These are phyloP conservation scores for Epichloe scottii DNA, from an alignment of 2,329 filamentous ascomycete species.

Conservation along the genomic window DNA sequence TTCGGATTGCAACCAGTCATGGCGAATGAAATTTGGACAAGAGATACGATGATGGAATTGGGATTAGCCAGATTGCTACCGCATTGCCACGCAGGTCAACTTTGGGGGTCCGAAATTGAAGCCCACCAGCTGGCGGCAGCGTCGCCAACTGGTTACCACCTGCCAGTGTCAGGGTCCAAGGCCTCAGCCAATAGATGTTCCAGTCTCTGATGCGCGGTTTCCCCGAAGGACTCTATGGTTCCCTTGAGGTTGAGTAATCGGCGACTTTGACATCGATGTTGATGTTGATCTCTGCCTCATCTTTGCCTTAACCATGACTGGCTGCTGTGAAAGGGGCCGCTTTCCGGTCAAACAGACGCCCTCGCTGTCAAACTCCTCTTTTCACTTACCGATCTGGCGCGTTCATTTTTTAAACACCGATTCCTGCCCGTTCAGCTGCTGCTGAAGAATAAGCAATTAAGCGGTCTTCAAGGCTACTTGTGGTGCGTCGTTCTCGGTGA, in stretches of 20 bases:
- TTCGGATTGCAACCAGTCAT: slow-evolving; percentile 26
- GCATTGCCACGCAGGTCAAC: neutral
- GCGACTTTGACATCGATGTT: too few relatives aligned
- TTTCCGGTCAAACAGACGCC: neutral
- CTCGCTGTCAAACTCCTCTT: neutral
- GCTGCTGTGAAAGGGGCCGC: neutral
- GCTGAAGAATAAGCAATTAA: neutral
- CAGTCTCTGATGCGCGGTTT: neutral
- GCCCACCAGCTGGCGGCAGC: neutral
- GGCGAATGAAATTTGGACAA: slow-evolving; percentile 2
- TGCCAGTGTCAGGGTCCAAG: neutral
- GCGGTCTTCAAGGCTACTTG: neutral
- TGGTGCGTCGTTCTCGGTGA: neutral
- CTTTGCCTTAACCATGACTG: neutral
- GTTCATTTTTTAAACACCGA: slow-evolving; percentile 31
- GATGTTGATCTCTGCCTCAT: neutral
- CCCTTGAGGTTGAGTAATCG: neutral
- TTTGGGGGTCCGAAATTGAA: neutral
- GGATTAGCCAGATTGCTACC: neutral
- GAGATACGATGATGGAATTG: neutral
- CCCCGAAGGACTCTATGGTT: neutral
- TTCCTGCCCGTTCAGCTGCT: neutral
- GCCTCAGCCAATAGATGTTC: neutral
- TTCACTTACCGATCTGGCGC: slow-evolving; percentile 40
- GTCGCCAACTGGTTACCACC: neutral